These are phyloP conservation scores for Melastoma malabathricum DNA, from an alignment of 345 rosid genomes.

Conservation along the genomic window DNA sequence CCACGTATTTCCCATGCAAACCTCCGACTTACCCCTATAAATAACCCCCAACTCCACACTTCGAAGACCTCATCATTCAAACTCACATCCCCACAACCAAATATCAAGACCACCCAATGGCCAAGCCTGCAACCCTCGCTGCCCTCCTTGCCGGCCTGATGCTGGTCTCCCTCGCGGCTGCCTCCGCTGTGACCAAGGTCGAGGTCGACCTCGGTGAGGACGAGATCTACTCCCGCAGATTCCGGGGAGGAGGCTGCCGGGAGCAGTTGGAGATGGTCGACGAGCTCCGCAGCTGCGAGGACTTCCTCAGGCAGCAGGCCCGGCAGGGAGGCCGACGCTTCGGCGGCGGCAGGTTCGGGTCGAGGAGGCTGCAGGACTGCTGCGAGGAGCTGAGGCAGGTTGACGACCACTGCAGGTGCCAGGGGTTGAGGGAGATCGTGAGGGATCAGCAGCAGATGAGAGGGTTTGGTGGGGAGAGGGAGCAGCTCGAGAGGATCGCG, in stretches of 20 bases:
- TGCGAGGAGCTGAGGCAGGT: constrained; percentile 9
- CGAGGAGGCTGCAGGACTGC: constrained; percentile 4
- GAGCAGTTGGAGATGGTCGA: constrained; percentile 14
- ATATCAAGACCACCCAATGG: too few species aligned
- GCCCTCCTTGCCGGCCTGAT: constrained; percentile 10
- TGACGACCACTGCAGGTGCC: constrained; percentile 7
- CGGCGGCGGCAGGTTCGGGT: neutral
- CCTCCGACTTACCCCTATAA: too few species aligned
- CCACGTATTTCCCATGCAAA: too few species aligned
- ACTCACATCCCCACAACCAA: too few species aligned
- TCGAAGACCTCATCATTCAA: too few species aligned
- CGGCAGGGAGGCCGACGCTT: too few species aligned
- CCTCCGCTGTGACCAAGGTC: constrained; percentile 6
- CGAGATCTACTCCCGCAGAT: neutral
- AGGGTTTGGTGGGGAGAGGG: neutral
- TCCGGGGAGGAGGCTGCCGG: constrained; percentile 1
- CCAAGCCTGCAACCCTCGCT: constrained; percentile 1
- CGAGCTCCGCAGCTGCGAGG: constrained; percentile 21
- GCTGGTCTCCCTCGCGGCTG: constrained; percentile 10
- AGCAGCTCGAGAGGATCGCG: neutral
- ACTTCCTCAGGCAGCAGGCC: neutral
- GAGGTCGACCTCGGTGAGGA: constrained; percentile 8
- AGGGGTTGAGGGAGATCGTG: constrained; percentile 6
- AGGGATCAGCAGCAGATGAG: neutral
- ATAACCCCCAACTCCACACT: too few species aligned